Evolutionary conservation across 2,329 filamentous ascomycete genomes (phyloP).

Genomic region (Thyridium curvatum): DNA sequence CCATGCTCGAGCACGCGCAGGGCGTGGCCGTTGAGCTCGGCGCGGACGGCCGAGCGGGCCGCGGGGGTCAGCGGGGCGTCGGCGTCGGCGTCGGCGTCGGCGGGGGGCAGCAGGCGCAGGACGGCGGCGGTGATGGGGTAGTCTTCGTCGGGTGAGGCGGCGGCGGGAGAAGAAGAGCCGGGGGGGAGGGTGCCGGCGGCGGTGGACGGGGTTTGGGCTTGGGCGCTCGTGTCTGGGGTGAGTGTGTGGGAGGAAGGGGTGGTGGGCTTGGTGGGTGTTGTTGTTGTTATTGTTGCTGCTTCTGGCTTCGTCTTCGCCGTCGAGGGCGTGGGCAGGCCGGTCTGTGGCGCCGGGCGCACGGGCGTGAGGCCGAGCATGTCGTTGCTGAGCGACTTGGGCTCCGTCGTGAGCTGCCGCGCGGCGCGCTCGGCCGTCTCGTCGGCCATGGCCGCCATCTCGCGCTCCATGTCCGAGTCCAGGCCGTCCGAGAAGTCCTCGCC

Average conservation of each 20-base stretch:
- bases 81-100: no score
- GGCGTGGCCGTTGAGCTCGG: slow-evolving; percentile 53
- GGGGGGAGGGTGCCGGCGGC: not conserved
- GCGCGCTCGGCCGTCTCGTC: slow-evolving; percentile 3
- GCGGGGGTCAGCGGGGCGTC: no score
- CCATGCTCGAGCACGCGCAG: slow-evolving; percentile 5
- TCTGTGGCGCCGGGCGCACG: no score
- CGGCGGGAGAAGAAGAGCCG: no score
- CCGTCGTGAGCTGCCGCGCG: not conserved
- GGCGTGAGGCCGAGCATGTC: no score
- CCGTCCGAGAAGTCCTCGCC: slow-evolving; percentile 5
- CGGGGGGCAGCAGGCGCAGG: slow-evolving; percentile 39
- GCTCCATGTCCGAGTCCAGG: slow-evolving; percentile 12
- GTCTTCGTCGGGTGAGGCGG: slow-evolving; percentile 10
- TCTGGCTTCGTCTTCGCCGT: not conserved
- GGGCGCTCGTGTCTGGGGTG: no score
- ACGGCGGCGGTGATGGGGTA: slow-evolving; percentile 39
- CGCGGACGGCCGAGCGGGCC: slow-evolving; percentile 36
- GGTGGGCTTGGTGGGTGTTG: not conserved
- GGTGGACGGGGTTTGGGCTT: not conserved
- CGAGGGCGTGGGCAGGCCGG: not conserved
- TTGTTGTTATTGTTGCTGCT: not conserved
- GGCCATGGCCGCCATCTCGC: slow-evolving; percentile 8
- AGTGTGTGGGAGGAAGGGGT: not conserved
- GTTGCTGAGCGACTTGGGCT: not conserved